Base-by-base conservation (phyloP, 768 basidiomycete genomes). In the Rossbeevera mucosa region DNA sequence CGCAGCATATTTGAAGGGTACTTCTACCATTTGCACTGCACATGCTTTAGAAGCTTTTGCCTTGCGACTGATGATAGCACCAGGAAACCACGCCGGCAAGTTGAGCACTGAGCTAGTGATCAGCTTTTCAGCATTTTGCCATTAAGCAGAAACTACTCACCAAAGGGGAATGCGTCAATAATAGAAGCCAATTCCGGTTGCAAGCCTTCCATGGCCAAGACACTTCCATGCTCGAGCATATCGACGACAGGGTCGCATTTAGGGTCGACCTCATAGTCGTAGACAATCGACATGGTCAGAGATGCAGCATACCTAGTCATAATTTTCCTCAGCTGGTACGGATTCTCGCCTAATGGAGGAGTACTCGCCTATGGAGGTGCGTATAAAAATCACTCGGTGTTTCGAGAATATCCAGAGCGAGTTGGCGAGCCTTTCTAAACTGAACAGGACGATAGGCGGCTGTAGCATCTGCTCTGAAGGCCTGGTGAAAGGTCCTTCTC, bases 241-340 rank as follows among this genome's bases (percentile, higher is more conserved):
- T 69, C 54, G 12, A 77, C 67, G 52, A 74, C 70, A 28, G 64
- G 61, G 44, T 76, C 76, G 1, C 67, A 66, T 28, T 64, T 54
- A 7, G 70, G 60, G 14, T 65, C 65, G 7, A 75, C 64, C 5
- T 70, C 57, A 13, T 70, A 64, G 18, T 74, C 77, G 38, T 78
- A 79, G 13, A 71, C 65, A 13, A 77, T 63, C 14, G 70, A 67
- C 50, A 77, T 60, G 38, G 75, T 64, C 2, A 74, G 66, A 1
- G 71, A 62, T 13, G 72, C 67, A 8, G 71, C 62, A 36, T 65
- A 59, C 48, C 73, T 73, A 31, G 5, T 44, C 7, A 4, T 7
- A 22, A 26, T 4, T n/a, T 38, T n/a, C 2, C 6, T 5, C n/a
- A 1, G 12, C 56, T 33, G 11, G 43, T 31, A 28, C 5, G 5